Percentiles rank a stretch among this genome's conserved stretches.
Conservation (phyloP, 2,329 filamentous ascomycete species). For the Akanthomyces uredinophilus region DNA sequence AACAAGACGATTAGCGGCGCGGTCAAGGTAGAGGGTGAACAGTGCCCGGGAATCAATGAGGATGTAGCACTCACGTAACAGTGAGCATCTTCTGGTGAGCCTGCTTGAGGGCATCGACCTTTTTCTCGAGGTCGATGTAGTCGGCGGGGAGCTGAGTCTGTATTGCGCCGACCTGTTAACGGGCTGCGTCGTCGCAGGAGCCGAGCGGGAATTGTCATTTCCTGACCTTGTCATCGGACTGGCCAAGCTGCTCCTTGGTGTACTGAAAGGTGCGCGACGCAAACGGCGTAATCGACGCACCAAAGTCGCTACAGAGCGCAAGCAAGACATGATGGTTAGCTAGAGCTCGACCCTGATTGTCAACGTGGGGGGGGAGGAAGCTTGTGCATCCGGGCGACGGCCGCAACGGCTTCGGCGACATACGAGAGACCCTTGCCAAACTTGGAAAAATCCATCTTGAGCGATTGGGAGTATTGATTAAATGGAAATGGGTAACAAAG, state of each 20-base stretch:
- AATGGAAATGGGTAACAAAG: constrained; percentile 15
- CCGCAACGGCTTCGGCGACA: constrained; percentile 22
- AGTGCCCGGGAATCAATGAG: neutral
- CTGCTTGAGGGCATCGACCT: constrained; percentile 93
- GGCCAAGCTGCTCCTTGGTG: constrained; percentile 94
- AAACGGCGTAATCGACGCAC: constrained; percentile 84
- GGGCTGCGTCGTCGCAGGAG: neutral
- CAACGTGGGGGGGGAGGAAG: constrained; percentile 12
- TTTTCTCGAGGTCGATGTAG: constrained; percentile 98
- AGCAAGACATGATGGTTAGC: constrained; percentile 1
- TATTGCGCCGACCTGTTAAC: neutral
- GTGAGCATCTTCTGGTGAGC: constrained; percentile 96
- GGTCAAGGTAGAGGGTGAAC: neutral
- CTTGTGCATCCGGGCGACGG: neutral
- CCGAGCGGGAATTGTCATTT: neutral
- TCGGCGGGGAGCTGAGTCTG: constrained; percentile 94
- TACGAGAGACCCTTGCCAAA: constrained; percentile 54
- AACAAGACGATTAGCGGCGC: neutral
- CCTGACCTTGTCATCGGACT: constrained; percentile 83
- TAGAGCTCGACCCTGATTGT: constrained; percentile 3
- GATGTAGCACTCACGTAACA: constrained; percentile 70
- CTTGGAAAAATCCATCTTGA: constrained; percentile 54
- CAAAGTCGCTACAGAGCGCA: constrained; percentile 45
- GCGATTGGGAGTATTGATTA: constrained; percentile 10
- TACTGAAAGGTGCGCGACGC: constrained; percentile 93